Percentiles rank a stretch among this genome's conserved stretches.
phyloP scores from a whole-genome alignment of 768 basidiomycete species.

The Kwoniella heveanensis region DNA sequence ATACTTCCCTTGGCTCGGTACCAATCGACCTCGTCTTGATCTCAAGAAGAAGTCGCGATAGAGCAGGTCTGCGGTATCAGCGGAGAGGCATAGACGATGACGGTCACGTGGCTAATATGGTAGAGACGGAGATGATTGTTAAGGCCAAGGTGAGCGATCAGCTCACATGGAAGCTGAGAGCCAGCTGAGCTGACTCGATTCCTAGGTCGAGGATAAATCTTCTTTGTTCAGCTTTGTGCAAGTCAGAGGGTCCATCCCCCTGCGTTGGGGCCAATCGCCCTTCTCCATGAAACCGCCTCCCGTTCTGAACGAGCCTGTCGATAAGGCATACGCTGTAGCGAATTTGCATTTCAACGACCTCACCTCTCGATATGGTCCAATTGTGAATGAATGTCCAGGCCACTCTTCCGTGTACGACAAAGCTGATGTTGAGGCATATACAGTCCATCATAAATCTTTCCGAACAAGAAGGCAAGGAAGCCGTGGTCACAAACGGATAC shows the following conservation, averaged over 20 bases:
- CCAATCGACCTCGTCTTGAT: conserved; percentile 77
- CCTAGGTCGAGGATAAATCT: conserved; percentile 69
- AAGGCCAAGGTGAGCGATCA: conserved; percentile 67
- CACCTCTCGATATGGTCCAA: conserved; percentile 71
- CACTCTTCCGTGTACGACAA: not conserved
- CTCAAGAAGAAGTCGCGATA: conserved; percentile 81
- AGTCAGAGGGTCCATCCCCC: conserved; percentile 87
- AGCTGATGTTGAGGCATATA: not conserved
- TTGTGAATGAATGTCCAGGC: conserved; percentile 60
- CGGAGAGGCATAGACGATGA: conserved; percentile 90
- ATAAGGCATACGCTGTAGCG: conserved; percentile 71
- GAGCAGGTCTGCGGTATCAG: conserved; percentile 92
- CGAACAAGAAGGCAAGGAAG: conserved; percentile 88
- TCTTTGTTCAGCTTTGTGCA: conserved; percentile 90
- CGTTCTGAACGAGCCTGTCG: conserved; percentile 71
- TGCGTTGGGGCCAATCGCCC: conserved; percentile 89
- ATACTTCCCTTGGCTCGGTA: conserved; percentile 31
- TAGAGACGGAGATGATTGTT: conserved; percentile 85
- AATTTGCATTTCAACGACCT: conserved; percentile 73
- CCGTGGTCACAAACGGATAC: conserved; percentile 74
- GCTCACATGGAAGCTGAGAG: not conserved
- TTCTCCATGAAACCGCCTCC: conserved; percentile 87
- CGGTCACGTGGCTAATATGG: conserved; percentile 69
- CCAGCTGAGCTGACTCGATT: conserved; percentile 16
- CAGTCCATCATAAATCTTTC: conserved; percentile 86